Evolutionary conservation across 805 yeast genomes (phyloP).

Genomic region (Barnettozyma vustinii): DNA sequence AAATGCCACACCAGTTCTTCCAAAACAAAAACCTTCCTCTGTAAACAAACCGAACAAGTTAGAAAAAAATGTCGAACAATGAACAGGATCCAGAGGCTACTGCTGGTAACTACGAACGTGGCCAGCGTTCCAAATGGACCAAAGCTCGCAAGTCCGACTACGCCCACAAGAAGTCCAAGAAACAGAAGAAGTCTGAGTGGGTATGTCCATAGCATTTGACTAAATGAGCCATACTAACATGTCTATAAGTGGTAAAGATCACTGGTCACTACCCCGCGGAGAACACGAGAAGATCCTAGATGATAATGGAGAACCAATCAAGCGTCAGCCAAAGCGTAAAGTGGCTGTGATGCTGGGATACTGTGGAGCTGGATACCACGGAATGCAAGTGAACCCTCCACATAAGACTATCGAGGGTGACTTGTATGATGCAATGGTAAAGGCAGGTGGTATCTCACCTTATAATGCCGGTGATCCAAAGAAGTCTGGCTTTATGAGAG

Average conservation of each 20-base stretch:
- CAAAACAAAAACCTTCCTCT: background rate
- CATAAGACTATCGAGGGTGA: slow-evolving; percentile 88
- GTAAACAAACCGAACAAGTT: background rate
- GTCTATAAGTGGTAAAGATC: slow-evolving; percentile 14
- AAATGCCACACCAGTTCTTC: background rate
- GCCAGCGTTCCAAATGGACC: slow-evolving; percentile 33
- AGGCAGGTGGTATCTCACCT: slow-evolving; percentile 82
- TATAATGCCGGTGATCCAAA: slow-evolving; percentile 86
- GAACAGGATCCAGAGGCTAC: slow-evolving; percentile 30
- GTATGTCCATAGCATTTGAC: slow-evolving; percentile 16
- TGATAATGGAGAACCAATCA: slow-evolving; percentile 57
- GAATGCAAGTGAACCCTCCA: slow-evolving; percentile 92
- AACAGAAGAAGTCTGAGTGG: slow-evolving; percentile 21
- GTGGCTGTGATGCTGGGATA: slow-evolving; percentile 90
- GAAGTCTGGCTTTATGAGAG: slow-evolving; percentile 81
- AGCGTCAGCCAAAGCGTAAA: slow-evolving; percentile 77
- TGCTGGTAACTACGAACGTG: slow-evolving; percentile 36
- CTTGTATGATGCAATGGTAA: slow-evolving; percentile 72
- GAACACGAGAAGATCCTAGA: slow-evolving; percentile 36
- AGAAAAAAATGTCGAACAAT: slow-evolving; percentile 17
- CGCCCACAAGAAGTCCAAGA: slow-evolving; percentile 13
- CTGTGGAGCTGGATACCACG: slow-evolving; percentile 95
- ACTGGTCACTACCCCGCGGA: slow-evolving; percentile 13
- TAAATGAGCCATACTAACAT: background rate
- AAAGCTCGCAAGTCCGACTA: slow-evolving; percentile 25